Conservation (phyloP, 1,284 basidiomycete species). For the Hypsizygus ulmarius region DNA sequence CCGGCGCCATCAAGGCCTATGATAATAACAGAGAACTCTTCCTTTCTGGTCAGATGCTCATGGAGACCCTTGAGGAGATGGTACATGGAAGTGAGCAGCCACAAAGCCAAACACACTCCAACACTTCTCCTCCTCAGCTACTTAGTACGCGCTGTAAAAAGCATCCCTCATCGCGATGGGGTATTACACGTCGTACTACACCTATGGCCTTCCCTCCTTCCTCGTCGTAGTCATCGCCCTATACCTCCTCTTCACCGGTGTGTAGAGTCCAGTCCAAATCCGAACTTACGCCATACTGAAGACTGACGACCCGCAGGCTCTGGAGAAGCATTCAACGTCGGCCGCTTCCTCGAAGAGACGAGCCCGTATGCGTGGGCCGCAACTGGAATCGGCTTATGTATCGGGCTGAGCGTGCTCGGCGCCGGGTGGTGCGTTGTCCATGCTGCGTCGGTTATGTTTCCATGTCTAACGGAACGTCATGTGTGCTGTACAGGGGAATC, state of each 20-base stretch:
- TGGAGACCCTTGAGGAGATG: conserved; percentile 89
- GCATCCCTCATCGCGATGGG: conserved; percentile 31
- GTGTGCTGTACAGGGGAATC: conserved; percentile 87
- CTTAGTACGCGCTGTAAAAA: too few relatives aligned
- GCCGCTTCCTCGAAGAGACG: conserved; percentile 89
- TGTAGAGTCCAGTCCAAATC: conserved; percentile 11
- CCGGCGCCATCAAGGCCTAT: conserved; percentile 88
- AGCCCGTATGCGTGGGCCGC: conserved; percentile 94
- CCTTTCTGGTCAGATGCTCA: conserved; percentile 87
- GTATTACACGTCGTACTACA: conserved; percentile 51
- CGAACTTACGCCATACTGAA: too few relatives aligned
- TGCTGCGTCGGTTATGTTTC: conserved; percentile 1
- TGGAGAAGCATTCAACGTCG: conserved; percentile 89
- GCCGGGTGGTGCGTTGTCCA: conserved; percentile 82
- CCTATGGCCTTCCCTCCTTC: conserved; percentile 67
- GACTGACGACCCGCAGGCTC: conserved; percentile 51
- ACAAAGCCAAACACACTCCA: conserved; percentile 27
- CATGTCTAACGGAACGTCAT: conserved; percentile 4
- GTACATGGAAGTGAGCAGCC: conserved; percentile 58
- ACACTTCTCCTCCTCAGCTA: conserved; percentile 7
- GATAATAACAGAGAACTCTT: conserved; percentile 92
- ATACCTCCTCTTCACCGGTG: conserved; percentile 87
- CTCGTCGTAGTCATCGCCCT: conserved; percentile 66
- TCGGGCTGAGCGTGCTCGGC: conserved; percentile 91
- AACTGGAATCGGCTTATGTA: conserved; percentile 88